A percentile compares a stretch with the other conserved stretches of the same genome.
phyloP scores from a whole-genome alignment of 345 rosid species.

The Erucastrum elatum region DNA sequence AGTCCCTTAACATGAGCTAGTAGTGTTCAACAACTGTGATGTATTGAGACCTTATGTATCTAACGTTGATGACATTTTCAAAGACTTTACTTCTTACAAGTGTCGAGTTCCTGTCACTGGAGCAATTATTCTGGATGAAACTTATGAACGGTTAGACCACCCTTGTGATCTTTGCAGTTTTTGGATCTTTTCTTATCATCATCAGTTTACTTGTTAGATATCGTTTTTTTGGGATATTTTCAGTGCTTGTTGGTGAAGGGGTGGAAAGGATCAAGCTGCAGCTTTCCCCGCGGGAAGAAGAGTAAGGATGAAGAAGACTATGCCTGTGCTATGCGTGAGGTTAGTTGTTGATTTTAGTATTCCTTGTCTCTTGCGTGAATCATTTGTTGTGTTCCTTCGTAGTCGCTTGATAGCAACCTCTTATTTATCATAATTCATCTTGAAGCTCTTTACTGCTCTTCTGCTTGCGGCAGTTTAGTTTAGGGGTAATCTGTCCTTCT shows the following conservation, averaged over 20 bases:
- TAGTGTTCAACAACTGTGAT: conserved; percentile 94
- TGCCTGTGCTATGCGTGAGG: conserved; percentile 96
- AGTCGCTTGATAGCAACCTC: conserved; percentile 1
- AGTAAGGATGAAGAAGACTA: conserved; percentile 98
- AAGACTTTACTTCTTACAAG: conserved; percentile 97
- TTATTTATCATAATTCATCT: background rate
- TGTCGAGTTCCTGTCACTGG: conserved; percentile 98
- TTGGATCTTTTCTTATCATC: background rate
- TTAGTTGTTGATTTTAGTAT: conserved; percentile 35
- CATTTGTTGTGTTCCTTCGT: conserved; percentile 2
- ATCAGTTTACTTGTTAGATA: conserved; percentile 12
- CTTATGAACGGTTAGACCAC: conserved; percentile 77
- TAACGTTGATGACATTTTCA: conserved; percentile 84
- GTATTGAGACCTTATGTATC: conserved; percentile 87
- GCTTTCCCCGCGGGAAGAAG: conserved; percentile 98
- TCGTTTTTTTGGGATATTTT: conserved; percentile 20
- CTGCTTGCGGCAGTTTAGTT: too few species aligned
- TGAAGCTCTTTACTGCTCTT: background rate
- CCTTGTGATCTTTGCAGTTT: background rate
- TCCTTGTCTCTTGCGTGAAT: background rate
- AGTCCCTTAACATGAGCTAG: conserved; percentile 61
- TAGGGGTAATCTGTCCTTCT: too few species aligned
- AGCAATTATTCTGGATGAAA: conserved; percentile 93
- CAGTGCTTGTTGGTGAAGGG: conserved; percentile 95
- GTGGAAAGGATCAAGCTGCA: conserved; percentile 99